Conservation (phyloP, 306 rosid genomes). For the Arachis stenosperma region DNA sequence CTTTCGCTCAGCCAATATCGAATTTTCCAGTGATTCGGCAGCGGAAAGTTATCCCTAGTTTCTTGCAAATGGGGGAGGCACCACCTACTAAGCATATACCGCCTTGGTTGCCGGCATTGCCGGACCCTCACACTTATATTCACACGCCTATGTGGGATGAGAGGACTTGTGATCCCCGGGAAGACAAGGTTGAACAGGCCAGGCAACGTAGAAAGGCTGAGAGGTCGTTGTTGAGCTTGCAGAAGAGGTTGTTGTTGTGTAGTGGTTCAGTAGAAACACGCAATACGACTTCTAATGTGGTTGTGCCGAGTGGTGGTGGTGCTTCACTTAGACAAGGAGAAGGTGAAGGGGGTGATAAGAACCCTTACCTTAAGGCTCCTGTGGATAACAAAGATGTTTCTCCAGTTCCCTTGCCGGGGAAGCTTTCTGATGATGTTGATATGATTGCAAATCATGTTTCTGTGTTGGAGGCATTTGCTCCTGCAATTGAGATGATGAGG, state of each 20-base stretch:
- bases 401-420: conserved; percentile 45
- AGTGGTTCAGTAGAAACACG: conserved; percentile 47
- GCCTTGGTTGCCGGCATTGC: conserved; percentile 88
- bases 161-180: conserved; percentile 69
- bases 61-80: conserved; percentile 68
- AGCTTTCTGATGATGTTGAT: conserved; percentile 42
- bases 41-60: conserved; percentile 62
- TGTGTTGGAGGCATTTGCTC: conserved; percentile 83
- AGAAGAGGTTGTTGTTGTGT: conserved; percentile 63
- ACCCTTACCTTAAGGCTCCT: conserved; percentile 49
- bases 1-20: conserved; percentile 74
- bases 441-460: conserved; percentile 54
- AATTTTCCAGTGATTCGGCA: conserved; percentile 63
- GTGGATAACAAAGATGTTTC: conserved; percentile 49
- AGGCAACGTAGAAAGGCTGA: conserved; percentile 90
- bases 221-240: conserved; percentile 83
- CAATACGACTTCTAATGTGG: not conserved
- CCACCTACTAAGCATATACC: conserved; percentile 82
- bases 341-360: conserved; percentile 39
- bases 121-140: conserved; percentile 87
- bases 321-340: conserved; percentile 38
- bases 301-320: conserved; percentile 19
- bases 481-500: conserved; percentile 76
- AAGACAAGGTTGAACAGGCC: conserved; percentile 86
- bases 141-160: conserved; percentile 83